Percentiles rank a stretch among this genome's conserved stretches.
Conservation (phyloP, 129 eudicot genomes). For the Scalesia atractyloides region DNA sequence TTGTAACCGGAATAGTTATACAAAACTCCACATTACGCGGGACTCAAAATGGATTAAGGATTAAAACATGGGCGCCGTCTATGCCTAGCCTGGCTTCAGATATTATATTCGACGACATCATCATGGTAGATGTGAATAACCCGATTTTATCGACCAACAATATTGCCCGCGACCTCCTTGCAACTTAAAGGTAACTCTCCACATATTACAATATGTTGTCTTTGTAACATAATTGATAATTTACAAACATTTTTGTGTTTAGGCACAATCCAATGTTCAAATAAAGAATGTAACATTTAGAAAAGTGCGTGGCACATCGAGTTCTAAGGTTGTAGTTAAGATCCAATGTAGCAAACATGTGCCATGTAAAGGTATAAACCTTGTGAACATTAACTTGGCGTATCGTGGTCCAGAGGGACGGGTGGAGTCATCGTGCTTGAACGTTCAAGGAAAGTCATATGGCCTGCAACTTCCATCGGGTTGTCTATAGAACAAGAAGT, state of each 20-base stretch:
- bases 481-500: slow-evolving; percentile 33
- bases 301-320: slow-evolving; percentile 54
- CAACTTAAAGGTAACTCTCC: slow-evolving; percentile 32
- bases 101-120: slow-evolving; percentile 40
- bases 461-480: slow-evolving; percentile 52
- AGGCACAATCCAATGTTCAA: slow-evolving; percentile 47
- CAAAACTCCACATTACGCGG: slow-evolving; percentile 41
- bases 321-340: slow-evolving; percentile 49
- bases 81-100: slow-evolving; percentile 36
- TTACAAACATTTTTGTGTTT: neutral
- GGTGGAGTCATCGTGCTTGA: slow-evolving; percentile 39
- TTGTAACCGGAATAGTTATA: slow-evolving; percentile 48
- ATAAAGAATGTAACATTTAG: slow-evolving; percentile 50
- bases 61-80: slow-evolving; percentile 75
- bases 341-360: slow-evolving; percentile 32
- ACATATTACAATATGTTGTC: neutral
- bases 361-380: slow-evolving; percentile 54
- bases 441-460: slow-evolving; percentile 45
- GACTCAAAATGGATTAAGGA: slow-evolving; percentile 70
- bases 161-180: slow-evolving; percentile 60
- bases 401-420: slow-evolving; percentile 49
- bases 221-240: neutral
- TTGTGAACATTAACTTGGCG: slow-evolving; percentile 49
- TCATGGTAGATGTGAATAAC: slow-evolving; percentile 55
- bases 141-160: slow-evolving; percentile 77